phyloP scores from a whole-genome alignment of 2,329 filamentous ascomycete genomes.

The Xylaria multiplex region DNA sequence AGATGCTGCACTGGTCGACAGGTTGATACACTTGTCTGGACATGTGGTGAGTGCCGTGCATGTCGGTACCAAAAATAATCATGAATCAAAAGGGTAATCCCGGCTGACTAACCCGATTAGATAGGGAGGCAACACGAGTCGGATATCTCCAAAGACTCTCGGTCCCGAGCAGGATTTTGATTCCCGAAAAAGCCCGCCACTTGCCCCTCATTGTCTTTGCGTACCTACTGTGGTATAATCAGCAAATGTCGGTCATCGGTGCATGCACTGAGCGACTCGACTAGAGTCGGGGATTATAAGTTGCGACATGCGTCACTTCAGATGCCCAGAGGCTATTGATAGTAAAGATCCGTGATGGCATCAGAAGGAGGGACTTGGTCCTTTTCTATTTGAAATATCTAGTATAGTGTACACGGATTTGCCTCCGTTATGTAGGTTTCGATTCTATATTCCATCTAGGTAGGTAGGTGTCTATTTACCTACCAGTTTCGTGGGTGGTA shows the following conservation, averaged over 20 bases:
- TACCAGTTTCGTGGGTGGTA: too few species aligned
- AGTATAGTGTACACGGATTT: too few species aligned
- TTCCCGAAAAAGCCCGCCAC: conserved; percentile 7
- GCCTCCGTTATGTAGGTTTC: too few species aligned
- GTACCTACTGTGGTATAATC: background rate
- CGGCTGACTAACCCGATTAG: conserved; percentile 1
- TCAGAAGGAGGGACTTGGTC: too few species aligned
- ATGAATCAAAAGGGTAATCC: background rate
- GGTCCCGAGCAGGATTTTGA: conserved; percentile 28
- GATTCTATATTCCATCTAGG: too few species aligned
- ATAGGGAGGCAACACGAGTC: background rate
- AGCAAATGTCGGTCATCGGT: conserved; percentile 29
- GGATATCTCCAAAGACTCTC: conserved; percentile 21
- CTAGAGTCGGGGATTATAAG: conserved; percentile 26
- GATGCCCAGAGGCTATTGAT: too few species aligned
- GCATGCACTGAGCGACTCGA: background rate
- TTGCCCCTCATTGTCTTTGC: background rate
- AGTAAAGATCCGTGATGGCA: too few species aligned
- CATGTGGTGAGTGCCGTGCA: background rate
- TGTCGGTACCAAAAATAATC: background rate
- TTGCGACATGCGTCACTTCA: conserved; percentile 24
- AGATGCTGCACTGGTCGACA: background rate
- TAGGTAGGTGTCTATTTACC: too few species aligned
- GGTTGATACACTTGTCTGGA: background rate
- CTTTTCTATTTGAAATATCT: too few species aligned